Base-by-base conservation (phyloP, 805 yeast species). In the Yarrowia sp. region DNA sequence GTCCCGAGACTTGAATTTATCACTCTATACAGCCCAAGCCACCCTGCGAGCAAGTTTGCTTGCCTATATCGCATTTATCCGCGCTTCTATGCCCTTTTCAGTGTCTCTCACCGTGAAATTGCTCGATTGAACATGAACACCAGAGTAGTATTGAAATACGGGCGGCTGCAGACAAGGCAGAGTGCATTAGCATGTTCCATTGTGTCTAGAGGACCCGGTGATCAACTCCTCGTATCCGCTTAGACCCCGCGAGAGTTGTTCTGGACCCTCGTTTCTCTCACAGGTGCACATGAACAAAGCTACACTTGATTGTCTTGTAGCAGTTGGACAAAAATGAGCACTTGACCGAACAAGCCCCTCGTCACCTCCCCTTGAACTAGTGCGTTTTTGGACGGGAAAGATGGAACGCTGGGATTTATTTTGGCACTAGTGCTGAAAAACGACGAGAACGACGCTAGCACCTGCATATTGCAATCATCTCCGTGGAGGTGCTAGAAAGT, bases 321-420 rank as follows among this genome's bases (percentile, higher is more conserved):
- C 7, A 7, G 1, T 7, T 12, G 41, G 58, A 38, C 58, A 52
- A 36, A 52, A 52, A 52, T 52, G 32, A 52, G 11, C 58, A 52
- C 53, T 48, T 49, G 3, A 49, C 19, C 14, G 8, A 3, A 32
- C 5, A 40, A 5, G 8, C 2, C 26, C 19, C 16, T 11, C 8
- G 26, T 26, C 7, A 2, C 11, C 5, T 26, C 58, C 43, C 58
- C 32, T 53, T 36, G 32, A 16, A 16, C 8, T 53, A 53, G 58
- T 11, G n/a, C 11, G 32, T 19, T 19, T 15, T 32, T 50, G 55
- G 22, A 35, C 41, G 3, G 8, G 15, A 12, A 16, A 16, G 11
- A 53, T 53, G 58, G 58, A 53, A 53, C 43, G 58, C 58, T 53
- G 58, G 42, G 22, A 19, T 12, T 2, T 52, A 52, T 53, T 53